phyloP scores from a whole-genome alignment of 805 yeast species.

The Candida coquimbonensis region DNA sequence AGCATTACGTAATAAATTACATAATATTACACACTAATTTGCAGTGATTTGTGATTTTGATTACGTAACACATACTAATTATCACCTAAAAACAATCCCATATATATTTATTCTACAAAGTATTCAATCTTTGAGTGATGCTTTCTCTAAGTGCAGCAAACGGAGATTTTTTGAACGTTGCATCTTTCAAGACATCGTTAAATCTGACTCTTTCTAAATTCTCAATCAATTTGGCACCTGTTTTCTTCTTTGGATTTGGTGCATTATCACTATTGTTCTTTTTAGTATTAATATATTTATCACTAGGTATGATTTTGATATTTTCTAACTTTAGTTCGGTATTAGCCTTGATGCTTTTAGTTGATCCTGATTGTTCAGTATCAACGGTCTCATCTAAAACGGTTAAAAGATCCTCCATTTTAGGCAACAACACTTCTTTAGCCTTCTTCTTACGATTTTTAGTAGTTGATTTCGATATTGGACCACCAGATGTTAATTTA shows the following conservation, averaged over 20 bases:
- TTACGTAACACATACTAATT: too few relatives aligned
- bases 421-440: slow-evolving; percentile 58
- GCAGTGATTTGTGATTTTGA: too few relatives aligned
- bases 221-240: slow-evolving; percentile 48
- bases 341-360: neutral
- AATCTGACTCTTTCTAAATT: slow-evolving; percentile 53
- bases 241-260: slow-evolving; percentile 51
- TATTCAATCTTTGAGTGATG: slow-evolving; percentile 25
- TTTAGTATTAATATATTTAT: slow-evolving; percentile 3
- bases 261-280: slow-evolving; percentile 25
- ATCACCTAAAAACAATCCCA: too few relatives aligned
- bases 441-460: slow-evolving; percentile 58
- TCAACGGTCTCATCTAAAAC: slow-evolving; percentile 32
- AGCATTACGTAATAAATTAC: too few relatives aligned
- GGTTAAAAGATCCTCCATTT: slow-evolving; percentile 54
- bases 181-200: slow-evolving; percentile 46
- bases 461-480: slow-evolving; percentile 55
- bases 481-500: too few relatives aligned
- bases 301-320: slow-evolving; percentile 15
- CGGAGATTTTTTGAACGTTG: slow-evolving; percentile 50
- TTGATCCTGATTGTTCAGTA: neutral
- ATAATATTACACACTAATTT: too few relatives aligned
- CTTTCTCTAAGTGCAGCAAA: slow-evolving; percentile 60
- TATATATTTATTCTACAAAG: neutral
- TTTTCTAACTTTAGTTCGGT: neutral